Evolutionary conservation across 306 rosid genomes (phyloP).

Genomic region (Gastrolobium bilobum): DNA sequence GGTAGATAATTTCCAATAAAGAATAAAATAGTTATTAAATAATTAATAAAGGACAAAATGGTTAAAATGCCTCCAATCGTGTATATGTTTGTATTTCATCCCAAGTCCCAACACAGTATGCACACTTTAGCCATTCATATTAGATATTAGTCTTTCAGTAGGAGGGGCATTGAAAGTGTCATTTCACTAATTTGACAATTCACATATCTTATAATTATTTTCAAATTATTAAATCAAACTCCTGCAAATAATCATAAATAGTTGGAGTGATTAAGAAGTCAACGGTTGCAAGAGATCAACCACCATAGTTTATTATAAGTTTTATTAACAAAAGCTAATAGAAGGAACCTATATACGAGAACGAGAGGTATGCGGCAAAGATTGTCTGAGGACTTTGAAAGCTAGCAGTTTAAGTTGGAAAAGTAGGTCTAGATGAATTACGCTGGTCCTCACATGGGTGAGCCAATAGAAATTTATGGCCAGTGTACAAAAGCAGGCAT

Average conservation of each 20-base stretch:
- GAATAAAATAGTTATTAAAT: too few relatives aligned
- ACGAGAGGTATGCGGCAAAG: background rate
- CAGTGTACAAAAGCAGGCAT: background rate
- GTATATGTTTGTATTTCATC: too few relatives aligned
- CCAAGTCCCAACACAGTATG: background rate
- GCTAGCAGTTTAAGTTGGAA: constrained; percentile 11
- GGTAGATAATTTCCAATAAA: too few relatives aligned
- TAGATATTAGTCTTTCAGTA: background rate
- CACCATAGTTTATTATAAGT: constrained; percentile 3
- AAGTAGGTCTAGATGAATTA: background rate
- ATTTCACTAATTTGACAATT: background rate
- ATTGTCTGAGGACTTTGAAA: background rate
- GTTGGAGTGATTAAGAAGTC: background rate
- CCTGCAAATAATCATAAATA: background rate
- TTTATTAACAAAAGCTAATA: background rate
- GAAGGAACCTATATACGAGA: background rate
- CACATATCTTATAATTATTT: background rate
- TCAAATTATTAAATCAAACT: background rate
- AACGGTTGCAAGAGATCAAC: constrained; percentile 1
- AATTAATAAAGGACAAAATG: too few relatives aligned
- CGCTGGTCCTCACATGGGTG: background rate
- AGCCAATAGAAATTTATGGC: background rate
- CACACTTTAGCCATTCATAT: background rate
- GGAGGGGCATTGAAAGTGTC: background rate
- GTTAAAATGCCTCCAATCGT: too few relatives aligned